Percentiles rank a stretch among this genome's conserved stretches.
Evolutionary conservation across 140 eudicot species (phyloP).

Genomic region (Senecio squalidus): DNA sequence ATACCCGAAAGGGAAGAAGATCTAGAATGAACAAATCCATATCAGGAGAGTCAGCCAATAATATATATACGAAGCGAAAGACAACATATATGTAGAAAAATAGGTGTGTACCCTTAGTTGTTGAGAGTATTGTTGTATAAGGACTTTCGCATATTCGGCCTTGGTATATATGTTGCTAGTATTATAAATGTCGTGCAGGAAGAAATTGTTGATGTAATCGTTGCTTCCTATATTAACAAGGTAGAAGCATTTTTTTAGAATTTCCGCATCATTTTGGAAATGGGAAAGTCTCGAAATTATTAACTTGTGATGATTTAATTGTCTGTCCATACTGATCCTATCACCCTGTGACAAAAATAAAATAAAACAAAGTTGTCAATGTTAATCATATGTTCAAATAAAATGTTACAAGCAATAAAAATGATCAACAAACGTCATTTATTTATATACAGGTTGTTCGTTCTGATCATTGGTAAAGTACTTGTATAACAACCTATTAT

Average conservation of each 20-base stretch:
- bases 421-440: too few species aligned
- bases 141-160: constrained; percentile 23
- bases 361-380: not conserved
- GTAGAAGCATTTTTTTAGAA: constrained; percentile 17
- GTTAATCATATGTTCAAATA: not conserved
- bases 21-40: not conserved
- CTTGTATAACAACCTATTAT: not conserved
- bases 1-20: not conserved
- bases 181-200: constrained; percentile 13
- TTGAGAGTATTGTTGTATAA: constrained; percentile 17
- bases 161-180: constrained; percentile 20
- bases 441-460: too few species aligned
- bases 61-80: not conserved
- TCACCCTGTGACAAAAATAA: constrained; percentile 13
- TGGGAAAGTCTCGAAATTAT: constrained; percentile 5
- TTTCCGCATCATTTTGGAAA: not conserved
- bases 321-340: constrained; percentile 21
- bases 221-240: constrained; percentile 26
- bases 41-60: not conserved
- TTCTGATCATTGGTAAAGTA: too few species aligned
- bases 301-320: constrained; percentile 18
- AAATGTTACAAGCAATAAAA: not conserved
- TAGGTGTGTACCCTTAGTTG: constrained; percentile 26
- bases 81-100: not conserved
- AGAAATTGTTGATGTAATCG: constrained; percentile 32